These are phyloP conservation scores for Blastocystis sp. DNA, from an alignment of 352 stramenopile genomes.

Conservation along the genomic window DNA sequence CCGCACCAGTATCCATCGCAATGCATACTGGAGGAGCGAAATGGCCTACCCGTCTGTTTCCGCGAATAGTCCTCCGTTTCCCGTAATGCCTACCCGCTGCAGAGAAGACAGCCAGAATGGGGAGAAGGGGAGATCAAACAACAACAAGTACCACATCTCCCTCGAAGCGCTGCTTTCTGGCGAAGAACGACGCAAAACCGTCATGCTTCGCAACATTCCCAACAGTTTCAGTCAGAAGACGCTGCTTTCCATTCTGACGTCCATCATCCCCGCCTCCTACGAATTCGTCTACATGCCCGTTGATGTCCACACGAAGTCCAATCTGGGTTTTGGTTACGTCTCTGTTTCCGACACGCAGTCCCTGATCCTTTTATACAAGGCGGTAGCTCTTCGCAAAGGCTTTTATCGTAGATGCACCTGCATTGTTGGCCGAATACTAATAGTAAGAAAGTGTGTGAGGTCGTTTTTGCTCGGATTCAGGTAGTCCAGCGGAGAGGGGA, in stretches of 20 bases:
- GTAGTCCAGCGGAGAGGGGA: neutral
- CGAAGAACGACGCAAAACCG: conserved; percentile 18
- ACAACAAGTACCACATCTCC: conserved; percentile 29
- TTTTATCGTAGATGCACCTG: neutral
- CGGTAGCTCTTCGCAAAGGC: neutral
- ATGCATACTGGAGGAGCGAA: no score
- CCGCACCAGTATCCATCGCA: no score
- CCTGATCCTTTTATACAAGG: neutral
- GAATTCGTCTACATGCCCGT: conserved; percentile 36
- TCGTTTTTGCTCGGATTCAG: conserved; percentile 30
- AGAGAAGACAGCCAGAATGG: no score
- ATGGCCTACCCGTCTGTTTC: no score
- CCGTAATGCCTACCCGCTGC: no score
- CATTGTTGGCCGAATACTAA: conserved; percentile 36
- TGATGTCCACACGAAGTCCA: conserved; percentile 16
- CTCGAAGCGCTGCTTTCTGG: conserved; percentile 13
- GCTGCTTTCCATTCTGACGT: neutral
- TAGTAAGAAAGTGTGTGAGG: conserved; percentile 38
- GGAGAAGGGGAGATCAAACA: no score
- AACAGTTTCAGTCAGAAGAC: conserved; percentile 45
- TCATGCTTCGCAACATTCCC: conserved; percentile 58
- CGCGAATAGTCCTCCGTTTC: no score
- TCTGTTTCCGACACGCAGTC: neutral
- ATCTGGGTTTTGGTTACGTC: conserved; percentile 35
- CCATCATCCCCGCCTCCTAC: neutral